Conservation (phyloP, 306 rosid genomes). For the Gynostemma pentaphyllum region DNA sequence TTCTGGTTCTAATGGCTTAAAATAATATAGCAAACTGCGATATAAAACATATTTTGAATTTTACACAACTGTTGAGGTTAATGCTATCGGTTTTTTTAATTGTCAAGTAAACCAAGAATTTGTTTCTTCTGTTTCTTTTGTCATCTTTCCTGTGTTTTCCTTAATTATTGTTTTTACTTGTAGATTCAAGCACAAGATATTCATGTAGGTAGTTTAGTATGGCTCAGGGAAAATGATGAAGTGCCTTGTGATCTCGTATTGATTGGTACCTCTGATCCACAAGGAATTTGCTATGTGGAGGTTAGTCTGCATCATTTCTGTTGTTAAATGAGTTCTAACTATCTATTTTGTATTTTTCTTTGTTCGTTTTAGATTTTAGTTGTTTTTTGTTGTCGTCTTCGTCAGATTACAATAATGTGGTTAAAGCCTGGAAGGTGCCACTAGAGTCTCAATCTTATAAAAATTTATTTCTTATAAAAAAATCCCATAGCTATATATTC, state of each 20-base stretch:
- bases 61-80: background rate
- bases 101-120: background rate
- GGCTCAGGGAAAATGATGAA: slow-evolving; percentile 98
- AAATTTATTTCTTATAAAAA: no score
- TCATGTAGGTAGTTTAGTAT: slow-evolving; percentile 75
- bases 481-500: no score
- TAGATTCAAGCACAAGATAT: slow-evolving; percentile 91
- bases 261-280: slow-evolving; percentile 90
- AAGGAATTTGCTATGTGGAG: slow-evolving; percentile 90
- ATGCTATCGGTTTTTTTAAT: slow-evolving; percentile 1
- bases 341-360: background rate
- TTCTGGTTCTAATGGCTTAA: background rate
- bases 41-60: background rate
- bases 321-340: background rate
- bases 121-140: slow-evolving; percentile 13
- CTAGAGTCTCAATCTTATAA: no score
- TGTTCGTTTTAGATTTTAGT: background rate
- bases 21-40: background rate
- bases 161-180: slow-evolving; percentile 18
- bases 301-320: slow-evolving; percentile 28
- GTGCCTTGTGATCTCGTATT: slow-evolving; percentile 96
- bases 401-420: no score
- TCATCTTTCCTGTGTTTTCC: slow-evolving; percentile 12
- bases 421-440: no score
- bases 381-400: no score